Conservation (phyloP, 2,329 filamentous ascomycete genomes). For the Ophiostoma novo-ulmi region DNA sequence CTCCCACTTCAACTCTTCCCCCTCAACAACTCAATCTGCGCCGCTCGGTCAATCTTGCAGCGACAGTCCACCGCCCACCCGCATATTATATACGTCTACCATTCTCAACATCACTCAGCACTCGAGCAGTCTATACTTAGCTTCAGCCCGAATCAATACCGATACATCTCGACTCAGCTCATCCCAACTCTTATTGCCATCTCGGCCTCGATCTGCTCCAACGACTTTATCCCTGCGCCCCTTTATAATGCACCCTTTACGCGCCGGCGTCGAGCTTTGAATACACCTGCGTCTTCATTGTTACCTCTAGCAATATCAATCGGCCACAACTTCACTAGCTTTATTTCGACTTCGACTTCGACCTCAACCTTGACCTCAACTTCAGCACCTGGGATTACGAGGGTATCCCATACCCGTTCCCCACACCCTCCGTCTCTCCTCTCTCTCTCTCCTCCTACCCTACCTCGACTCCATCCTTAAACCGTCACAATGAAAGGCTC, state of each 20-base stretch:
- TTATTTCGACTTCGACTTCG: too few relatives aligned
- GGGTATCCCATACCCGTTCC: slow-evolving; percentile 7
- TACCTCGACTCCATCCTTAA: not conserved
- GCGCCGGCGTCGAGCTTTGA: slow-evolving; percentile 10
- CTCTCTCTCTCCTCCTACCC: not conserved
- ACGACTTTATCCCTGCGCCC: not conserved
- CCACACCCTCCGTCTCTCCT: not conserved
- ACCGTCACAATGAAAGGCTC: slow-evolving; percentile 46
- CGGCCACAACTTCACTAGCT: not conserved
- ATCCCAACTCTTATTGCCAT: not conserved
- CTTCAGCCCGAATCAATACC: not conserved
- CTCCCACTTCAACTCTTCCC: slow-evolving; percentile 1
- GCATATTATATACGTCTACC: not conserved
- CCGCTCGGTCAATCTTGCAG: not conserved
- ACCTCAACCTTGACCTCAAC: not conserved
- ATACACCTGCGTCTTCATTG: not conserved
- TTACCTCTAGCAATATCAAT: not conserved
- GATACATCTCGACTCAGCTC: not conserved
- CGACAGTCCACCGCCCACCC: not conserved
- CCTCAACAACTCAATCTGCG: not conserved
- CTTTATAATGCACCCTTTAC: slow-evolving; percentile 10
- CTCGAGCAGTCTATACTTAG: not conserved
- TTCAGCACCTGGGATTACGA: not conserved
- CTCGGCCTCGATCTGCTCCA: not conserved
- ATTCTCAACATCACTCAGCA: not conserved